Conservation (phyloP, 2,329 filamentous ascomycete species). For the Aspergillus sp. region DNA sequence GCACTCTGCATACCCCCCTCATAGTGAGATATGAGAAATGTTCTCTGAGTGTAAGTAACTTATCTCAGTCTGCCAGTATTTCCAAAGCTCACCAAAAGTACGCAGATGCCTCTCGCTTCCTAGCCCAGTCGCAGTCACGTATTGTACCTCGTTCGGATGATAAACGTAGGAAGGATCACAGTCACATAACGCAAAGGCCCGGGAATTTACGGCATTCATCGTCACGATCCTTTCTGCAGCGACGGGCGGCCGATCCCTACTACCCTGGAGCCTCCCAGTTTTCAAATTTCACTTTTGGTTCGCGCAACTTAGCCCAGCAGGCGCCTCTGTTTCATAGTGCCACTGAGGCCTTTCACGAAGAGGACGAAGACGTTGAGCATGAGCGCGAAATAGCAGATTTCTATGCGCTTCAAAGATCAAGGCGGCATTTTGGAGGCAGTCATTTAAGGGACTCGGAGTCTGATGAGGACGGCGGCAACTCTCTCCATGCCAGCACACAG, state of each 20-base stretch:
- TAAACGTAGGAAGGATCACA: slow-evolving; percentile 47
- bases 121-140: slow-evolving; percentile 93
- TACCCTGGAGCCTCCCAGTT: slow-evolving; percentile 70
- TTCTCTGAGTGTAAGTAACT: slow-evolving; percentile 80
- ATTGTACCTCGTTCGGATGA: slow-evolving; percentile 69
- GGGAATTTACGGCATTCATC: slow-evolving; percentile 48
- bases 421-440: slow-evolving; percentile 82
- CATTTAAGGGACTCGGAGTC: slow-evolving; percentile 82
- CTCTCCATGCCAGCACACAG: slow-evolving; percentile 54
- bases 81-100: slow-evolving; percentile 3
- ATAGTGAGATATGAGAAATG: slow-evolving; percentile 50
- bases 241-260: slow-evolving; percentile 72
- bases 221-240: slow-evolving; percentile 51
- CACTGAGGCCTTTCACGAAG: slow-evolving; percentile 85
- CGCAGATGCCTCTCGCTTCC: slow-evolving; percentile 86
- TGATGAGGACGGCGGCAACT: slow-evolving; percentile 66
- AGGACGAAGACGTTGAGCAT: slow-evolving; percentile 88
- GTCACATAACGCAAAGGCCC: slow-evolving; percentile 48
- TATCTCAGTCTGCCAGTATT: neutral
- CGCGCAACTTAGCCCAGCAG: slow-evolving; percentile 71
- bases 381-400: slow-evolving; percentile 91
- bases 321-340: slow-evolving; percentile 94
- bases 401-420: slow-evolving; percentile 84
- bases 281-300: slow-evolving; percentile 75
- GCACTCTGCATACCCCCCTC: neutral